A percentile compares a stretch with the other conserved stretches of the same genome.
phyloP scores from a whole-genome alignment of 768 basidiomycete species.

The Boletus subcaerulescens region DNA sequence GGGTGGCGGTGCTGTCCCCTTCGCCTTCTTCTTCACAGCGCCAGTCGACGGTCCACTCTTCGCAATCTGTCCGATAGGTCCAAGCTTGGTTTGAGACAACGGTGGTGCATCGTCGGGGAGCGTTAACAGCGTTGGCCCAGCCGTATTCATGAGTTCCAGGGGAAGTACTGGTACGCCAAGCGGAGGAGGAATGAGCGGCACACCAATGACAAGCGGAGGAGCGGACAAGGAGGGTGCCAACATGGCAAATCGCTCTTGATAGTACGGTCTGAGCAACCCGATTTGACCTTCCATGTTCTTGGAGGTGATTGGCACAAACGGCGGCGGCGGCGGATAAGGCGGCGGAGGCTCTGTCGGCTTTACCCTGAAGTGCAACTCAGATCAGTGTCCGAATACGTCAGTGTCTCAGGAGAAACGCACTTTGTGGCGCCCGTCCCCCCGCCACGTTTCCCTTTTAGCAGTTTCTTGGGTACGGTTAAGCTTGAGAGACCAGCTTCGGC shows the following conservation, averaged over 20 bases:
- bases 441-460: slow-evolving; percentile 66
- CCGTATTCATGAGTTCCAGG: neutral
- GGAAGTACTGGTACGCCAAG: neutral
- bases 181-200: slow-evolving; percentile 16
- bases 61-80: slow-evolving; percentile 74
- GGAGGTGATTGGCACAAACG: slow-evolving; percentile 70
- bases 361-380: slow-evolving; percentile 36
- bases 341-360: slow-evolving; percentile 73
- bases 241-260: slow-evolving; percentile 51
- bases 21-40: slow-evolving; percentile 60
- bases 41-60: slow-evolving; percentile 45
- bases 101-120: slow-evolving; percentile 66
- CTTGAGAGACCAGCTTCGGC: slow-evolving; percentile 77
- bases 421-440: slow-evolving; percentile 38
- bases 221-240: slow-evolving; percentile 33
- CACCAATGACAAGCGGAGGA: slow-evolving; percentile 13
- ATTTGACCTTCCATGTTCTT: slow-evolving; percentile 74
- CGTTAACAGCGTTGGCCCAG: slow-evolving; percentile 25
- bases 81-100: slow-evolving; percentile 64
- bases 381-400: slow-evolving; percentile 1
- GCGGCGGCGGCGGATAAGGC: slow-evolving; percentile 82
- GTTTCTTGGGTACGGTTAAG: slow-evolving; percentile 71
- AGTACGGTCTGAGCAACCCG: slow-evolving; percentile 79
- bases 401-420: slow-evolving; percentile 39
- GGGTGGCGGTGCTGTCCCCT: slow-evolving; percentile 21